phyloP scores from a whole-genome alignment of 1,139 yeast species.

The Arxiozyma bovina region DNA sequence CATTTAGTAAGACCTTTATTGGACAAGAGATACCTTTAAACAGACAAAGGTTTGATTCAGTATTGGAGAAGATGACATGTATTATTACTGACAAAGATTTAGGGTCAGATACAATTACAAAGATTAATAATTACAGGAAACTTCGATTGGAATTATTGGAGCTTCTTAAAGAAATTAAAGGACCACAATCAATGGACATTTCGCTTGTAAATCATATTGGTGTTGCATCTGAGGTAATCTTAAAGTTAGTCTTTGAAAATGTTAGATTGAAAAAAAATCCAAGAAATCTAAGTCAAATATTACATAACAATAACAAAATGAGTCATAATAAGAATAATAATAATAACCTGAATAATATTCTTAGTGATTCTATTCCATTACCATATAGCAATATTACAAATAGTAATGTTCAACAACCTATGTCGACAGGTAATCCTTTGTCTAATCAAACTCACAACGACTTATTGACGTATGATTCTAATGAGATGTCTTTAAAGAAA shows the following conservation, averaged over 20 bases:
- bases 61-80: background rate
- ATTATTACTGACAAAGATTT: background rate
- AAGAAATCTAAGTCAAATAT: background rate
- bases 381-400: too few species aligned
- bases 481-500: background rate
- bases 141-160: background rate
- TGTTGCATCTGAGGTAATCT: constrained; percentile 3
- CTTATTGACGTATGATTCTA: background rate
- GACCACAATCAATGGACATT: background rate
- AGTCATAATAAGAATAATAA: too few species aligned
- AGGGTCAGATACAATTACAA: background rate
- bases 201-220: constrained; percentile 3
- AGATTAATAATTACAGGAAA: constrained; percentile 1
- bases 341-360: too few species aligned
- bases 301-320: too few species aligned
- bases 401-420: too few species aligned
- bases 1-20: background rate
- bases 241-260: constrained; percentile 6
- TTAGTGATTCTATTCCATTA: too few species aligned
- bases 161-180: background rate
- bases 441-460: background rate
- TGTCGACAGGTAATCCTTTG: background rate
- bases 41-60: background rate
- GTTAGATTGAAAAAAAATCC: background rate
- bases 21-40: background rate